These are phyloP conservation scores for Colletotrichum kahawae DNA, from an alignment of 2,329 filamentous ascomycete species.

Conservation along the genomic window DNA sequence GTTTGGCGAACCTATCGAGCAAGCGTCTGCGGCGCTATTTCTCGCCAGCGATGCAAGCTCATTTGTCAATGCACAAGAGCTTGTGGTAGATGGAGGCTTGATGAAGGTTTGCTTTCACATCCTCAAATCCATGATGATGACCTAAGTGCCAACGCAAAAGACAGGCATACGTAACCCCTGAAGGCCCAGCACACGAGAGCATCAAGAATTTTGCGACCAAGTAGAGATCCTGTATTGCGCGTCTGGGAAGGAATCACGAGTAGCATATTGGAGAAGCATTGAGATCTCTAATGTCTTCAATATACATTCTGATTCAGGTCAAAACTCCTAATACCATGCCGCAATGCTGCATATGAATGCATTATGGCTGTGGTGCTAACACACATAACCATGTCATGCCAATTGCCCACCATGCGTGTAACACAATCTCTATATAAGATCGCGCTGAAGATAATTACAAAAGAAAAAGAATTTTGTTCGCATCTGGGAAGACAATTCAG, in stretches of 20 bases:
- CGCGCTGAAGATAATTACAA: neutral
- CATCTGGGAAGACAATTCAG: neutral
- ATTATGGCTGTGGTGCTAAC: neutral
- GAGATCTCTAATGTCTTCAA: neutral
- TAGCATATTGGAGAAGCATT: fast-evolving
- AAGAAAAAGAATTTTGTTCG: neutral
- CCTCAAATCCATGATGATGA: neutral
- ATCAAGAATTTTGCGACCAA: neutral
- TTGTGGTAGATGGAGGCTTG: conserved; percentile 75
- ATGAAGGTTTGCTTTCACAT: conserved; percentile 51
- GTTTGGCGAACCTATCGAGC: conserved; percentile 80
- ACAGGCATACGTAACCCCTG: conserved; percentile 30
- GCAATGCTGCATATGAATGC: neutral
- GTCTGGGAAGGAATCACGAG: neutral
- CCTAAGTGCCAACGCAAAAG: neutral
- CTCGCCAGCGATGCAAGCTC: conserved; percentile 76
- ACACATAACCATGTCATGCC: neutral
- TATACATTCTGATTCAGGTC: neutral
- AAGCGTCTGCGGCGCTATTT: conserved; percentile 77
- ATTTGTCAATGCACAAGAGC: conserved; percentile 77
- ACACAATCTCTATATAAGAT: neutral
- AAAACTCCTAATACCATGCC: neutral
- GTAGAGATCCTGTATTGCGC: neutral
- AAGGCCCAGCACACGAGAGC: conserved; percentile 12
- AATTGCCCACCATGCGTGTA: neutral